phyloP scores from a whole-genome alignment of 2,329 filamentous ascomycete species.

The Cladosporium sp. region DNA sequence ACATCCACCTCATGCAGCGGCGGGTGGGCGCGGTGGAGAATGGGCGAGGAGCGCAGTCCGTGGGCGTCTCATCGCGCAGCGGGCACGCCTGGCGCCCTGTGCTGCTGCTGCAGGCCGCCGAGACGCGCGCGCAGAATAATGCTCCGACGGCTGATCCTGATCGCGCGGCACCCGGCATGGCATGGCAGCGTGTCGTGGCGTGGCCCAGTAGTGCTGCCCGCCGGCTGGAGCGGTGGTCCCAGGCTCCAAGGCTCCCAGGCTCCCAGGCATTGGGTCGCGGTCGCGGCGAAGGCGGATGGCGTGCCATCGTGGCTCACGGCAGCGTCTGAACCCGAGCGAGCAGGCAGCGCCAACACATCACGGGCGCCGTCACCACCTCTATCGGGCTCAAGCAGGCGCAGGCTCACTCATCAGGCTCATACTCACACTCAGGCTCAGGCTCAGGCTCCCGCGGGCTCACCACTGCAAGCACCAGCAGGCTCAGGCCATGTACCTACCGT shows the following conservation, averaged over 20 bases:
- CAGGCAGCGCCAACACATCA: no score
- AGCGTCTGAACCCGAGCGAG: no score
- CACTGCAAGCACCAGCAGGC: no score
- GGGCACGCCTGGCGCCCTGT: constrained; percentile 9
- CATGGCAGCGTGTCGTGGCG: constrained; percentile 6
- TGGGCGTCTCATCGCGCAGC: neutral
- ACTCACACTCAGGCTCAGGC: neutral
- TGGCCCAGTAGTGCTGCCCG: neutral
- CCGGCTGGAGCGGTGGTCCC: no score
- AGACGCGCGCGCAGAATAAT: constrained; percentile 9
- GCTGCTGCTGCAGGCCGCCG: constrained; percentile 7
- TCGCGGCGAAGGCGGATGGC: no score
- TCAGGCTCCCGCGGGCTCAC: neutral
- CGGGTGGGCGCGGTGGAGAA: neutral
- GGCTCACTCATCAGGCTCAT: neutral
- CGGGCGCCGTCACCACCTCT: no score
- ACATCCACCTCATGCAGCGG: neutral
- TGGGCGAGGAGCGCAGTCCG: neutral
- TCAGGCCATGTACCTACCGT: neutral
- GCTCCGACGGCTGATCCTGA: constrained; percentile 10
- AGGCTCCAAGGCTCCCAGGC: no score
- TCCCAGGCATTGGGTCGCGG: no score
- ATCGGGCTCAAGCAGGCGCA: neutral
- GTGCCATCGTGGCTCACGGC: no score
- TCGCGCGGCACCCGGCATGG: constrained; percentile 5